Percentiles rank a stretch among this genome's conserved stretches.
Conservation (phyloP, 495 filamentous ascomycete genomes). For the Neurospora tetraspora region DNA sequence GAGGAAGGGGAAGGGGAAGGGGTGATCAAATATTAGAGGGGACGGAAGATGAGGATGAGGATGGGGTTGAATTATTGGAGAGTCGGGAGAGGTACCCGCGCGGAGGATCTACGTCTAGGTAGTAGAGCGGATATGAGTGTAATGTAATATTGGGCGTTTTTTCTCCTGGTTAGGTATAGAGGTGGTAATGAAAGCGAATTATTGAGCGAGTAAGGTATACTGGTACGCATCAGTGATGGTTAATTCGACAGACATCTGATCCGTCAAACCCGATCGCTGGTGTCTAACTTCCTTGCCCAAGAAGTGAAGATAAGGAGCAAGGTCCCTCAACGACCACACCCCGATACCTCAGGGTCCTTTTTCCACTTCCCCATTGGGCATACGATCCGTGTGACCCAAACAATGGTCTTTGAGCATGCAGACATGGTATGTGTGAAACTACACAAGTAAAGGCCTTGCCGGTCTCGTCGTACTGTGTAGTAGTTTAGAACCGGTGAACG, state of each 20-base stretch:
- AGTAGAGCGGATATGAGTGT: neutral
- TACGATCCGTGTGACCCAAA: neutral
- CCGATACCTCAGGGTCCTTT: neutral
- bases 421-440: too few relatives aligned
- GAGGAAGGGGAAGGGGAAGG: conserved; percentile 15
- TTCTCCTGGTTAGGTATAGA: neutral
- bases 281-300: neutral
- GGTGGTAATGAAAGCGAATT: neutral
- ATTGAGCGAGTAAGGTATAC: neutral
- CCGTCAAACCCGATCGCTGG: neutral
- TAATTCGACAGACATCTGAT: neutral
- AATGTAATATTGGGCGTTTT: neutral
- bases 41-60: conserved; percentile 47
- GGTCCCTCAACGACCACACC: neutral
- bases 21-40: conserved; percentile 48
- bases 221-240: neutral
- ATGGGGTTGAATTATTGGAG: conserved; percentile 57
- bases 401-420: neutral
- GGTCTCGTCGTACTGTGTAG: neutral
- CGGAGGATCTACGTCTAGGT: neutral
- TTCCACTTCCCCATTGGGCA: neutral
- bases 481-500: neutral
- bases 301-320: too few relatives aligned
- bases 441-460: neutral
- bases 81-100: conserved; percentile 11